phyloP scores from a whole-genome alignment of 257 asterid genomes.

The Orobanche coerulescens region DNA sequence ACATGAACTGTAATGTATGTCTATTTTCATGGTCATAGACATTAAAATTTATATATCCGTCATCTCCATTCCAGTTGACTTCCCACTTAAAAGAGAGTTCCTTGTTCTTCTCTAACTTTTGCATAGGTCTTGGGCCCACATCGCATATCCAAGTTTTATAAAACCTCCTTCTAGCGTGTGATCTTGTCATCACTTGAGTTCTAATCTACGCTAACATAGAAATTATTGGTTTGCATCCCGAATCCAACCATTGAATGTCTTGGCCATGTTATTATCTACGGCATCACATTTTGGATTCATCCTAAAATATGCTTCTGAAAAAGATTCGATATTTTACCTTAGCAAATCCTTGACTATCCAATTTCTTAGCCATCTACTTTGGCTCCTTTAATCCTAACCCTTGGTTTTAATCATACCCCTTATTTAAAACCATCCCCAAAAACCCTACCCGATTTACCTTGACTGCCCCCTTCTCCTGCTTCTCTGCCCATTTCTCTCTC shows the following conservation, averaged over 20 bases:
- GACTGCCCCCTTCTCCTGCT: too few species aligned
- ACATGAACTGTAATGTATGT: neutral
- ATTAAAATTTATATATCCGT: neutral
- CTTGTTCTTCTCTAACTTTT: neutral
- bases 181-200: neutral
- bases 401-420: too few species aligned
- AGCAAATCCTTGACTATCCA: too few species aligned
- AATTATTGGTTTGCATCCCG: neutral
- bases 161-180: neutral
- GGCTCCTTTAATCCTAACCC: too few species aligned
- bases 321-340: too few species aligned
- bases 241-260: conserved; percentile 6
- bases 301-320: too few species aligned
- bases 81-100: neutral
- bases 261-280: too few species aligned
- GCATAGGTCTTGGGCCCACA: neutral
- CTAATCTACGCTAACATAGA: neutral
- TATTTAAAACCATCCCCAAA: too few species aligned
- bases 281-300: too few species aligned
- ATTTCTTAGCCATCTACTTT: too few species aligned
- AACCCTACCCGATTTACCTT: too few species aligned
- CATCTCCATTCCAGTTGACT: neutral
- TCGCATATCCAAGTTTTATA: neutral
- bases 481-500: too few species aligned
- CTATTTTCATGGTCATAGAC: neutral